Evolutionary conservation across 1,139 yeast species (phyloP).

Genomic region (Candida sanyaensis): DNA sequence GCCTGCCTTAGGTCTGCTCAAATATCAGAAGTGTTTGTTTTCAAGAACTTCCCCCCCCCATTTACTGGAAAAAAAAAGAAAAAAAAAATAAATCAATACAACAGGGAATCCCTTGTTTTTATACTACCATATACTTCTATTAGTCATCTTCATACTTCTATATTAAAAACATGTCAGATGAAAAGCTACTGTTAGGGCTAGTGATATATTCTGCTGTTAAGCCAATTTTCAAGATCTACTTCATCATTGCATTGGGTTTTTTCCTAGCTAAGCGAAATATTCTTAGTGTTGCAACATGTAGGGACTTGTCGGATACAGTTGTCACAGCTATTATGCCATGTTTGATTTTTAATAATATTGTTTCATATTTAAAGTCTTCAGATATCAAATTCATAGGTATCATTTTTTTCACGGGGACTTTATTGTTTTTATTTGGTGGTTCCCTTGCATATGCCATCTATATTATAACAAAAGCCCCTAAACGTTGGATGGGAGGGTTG

Average conservation of each 20-base stretch:
- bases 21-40: no score
- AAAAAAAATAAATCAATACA: background rate
- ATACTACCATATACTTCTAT: no score
- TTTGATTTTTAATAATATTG: conserved; percentile 75
- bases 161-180: conserved; percentile 11
- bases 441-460: conserved; percentile 34
- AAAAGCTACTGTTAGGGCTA: conserved; percentile 51
- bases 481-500: conserved; percentile 77
- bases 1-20: background rate
- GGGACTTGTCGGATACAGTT: conserved; percentile 72
- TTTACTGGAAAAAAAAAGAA: background rate
- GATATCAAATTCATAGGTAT: conserved; percentile 80
- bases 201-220: conserved; percentile 80
- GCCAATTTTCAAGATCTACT: conserved; percentile 84
- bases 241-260: conserved; percentile 72
- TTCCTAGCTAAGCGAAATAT: conserved; percentile 65
- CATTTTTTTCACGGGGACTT: conserved; percentile 55
- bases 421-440: conserved; percentile 44
- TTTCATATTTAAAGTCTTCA: conserved; percentile 64
- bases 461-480: conserved; percentile 55
- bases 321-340: conserved; percentile 78
- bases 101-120: background rate
- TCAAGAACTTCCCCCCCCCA: no score
- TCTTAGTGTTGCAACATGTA: conserved; percentile 69
- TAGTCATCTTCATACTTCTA: background rate